phyloP scores from a whole-genome alignment of 2,329 filamentous ascomycete species.

The Hypoxylon sp. region DNA sequence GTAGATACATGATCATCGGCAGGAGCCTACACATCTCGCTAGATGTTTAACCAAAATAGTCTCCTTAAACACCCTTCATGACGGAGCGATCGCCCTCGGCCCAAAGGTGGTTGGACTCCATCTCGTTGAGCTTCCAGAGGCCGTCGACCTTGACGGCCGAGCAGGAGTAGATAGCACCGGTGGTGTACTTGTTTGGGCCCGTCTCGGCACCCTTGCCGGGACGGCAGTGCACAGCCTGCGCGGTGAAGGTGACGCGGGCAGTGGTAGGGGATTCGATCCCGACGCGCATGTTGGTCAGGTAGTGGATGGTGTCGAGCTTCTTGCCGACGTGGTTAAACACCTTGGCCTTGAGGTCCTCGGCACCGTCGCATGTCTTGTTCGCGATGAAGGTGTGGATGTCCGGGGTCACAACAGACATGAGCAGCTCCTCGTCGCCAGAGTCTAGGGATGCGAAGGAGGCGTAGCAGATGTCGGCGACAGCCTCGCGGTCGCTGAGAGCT shows the following conservation, averaged over 20 bases:
- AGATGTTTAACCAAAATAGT: too few species aligned
- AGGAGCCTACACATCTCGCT: too few species aligned
- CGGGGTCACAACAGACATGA: neutral
- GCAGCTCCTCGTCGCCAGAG: constrained; percentile 3
- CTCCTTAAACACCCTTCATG: neutral
- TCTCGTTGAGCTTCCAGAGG: constrained; percentile 1
- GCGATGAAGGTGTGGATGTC: constrained; percentile 1
- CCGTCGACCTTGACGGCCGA: neutral
- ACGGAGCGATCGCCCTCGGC: constrained; percentile 9
- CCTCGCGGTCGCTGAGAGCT: constrained; percentile 8
- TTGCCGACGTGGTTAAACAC: constrained; percentile 5
- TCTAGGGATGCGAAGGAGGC: neutral
- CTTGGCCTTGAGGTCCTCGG: constrained; percentile 10
- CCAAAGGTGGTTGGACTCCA: constrained; percentile 3
- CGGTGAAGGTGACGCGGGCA: constrained; percentile 3
- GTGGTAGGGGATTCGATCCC: constrained; percentile 8
- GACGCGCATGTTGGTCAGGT: constrained; percentile 15
- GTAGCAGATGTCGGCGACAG: constrained; percentile 5
- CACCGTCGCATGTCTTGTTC: neutral
- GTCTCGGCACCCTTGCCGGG: constrained; percentile 6
- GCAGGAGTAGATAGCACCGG: constrained; percentile 3
- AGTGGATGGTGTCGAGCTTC: constrained; percentile 10
- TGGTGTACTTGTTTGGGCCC: constrained; percentile 5
- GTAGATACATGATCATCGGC: too few species aligned
- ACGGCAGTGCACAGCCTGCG: constrained; percentile 1